Evolutionary conservation across 306 rosid genomes (phyloP), one percentile per base, ranked within the genome.

Genomic region (Cicer pinnatifidum): DNA sequence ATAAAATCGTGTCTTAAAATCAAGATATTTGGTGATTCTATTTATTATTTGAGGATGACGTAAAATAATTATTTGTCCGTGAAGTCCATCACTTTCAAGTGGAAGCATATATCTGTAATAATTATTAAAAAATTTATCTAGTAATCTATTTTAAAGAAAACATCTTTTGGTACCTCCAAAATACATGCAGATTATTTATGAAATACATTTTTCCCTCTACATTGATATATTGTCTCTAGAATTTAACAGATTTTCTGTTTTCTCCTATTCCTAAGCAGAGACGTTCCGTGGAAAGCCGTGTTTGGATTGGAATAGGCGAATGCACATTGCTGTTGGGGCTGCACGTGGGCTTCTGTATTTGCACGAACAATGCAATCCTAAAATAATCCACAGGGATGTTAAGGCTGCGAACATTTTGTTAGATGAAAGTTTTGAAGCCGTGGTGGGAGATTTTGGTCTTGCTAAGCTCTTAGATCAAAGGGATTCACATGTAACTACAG

Each of bases 401-500:
- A 93, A 93, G 85, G 97, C 98, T n/a, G 98, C 98, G 20, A 91
- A 93, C 71, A 93, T 93, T 75, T 86, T 93, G 80, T 85, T 93
- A 16, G 98, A 93, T 2, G 97, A 86, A 84, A 84, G 94, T 75
- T 91, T 88, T 84, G 96, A 94, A 87, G 97, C 97, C 4, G 90
- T 94, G 78, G 99, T 91, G 16, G 99, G 99, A 72, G 99, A 94
- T 87, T 94, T 94, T 28, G 97, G 99, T 74, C 96, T 94, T 38
- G 99, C 97, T 11, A 94, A 94, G 88, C 88, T 94, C 73, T 86
- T 94, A 65, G 99, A 94, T 84, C 86, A 85, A 82, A 89, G 93
- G 82, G 99, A 91, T 82, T 94, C 99, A 4, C 99, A 94, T 69
- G 97, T 94, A 66, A 94, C 99, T 40, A 94, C 99, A 45, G 97